phyloP scores from a whole-genome alignment of 2,329 filamentous ascomycete genomes.

The Penicillium sp. region DNA sequence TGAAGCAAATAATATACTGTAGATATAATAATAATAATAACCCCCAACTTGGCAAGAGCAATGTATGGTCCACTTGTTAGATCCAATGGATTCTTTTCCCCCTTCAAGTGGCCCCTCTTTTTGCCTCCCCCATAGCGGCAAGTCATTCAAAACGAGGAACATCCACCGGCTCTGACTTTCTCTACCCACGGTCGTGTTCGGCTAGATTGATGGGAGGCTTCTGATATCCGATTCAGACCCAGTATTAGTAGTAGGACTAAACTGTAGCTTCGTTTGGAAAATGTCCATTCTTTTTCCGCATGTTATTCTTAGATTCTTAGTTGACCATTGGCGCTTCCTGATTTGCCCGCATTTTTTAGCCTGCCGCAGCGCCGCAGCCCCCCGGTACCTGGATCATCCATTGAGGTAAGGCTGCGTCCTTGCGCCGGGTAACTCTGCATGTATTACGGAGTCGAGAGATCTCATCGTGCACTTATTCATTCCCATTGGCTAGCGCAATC shows the following conservation, averaged over 20 bases:
- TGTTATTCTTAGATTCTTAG: not conserved
- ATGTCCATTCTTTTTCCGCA: not conserved
- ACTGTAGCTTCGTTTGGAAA: not conserved
- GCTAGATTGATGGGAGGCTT: slow-evolving; percentile 1
- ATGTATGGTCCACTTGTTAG: slow-evolving; percentile 1
- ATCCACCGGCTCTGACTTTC: not conserved
- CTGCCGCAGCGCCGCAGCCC: not conserved
- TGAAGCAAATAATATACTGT: not conserved
- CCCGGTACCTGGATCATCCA: slow-evolving; percentile 14
- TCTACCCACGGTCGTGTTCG: slow-evolving; percentile 1
- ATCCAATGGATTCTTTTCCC: not conserved
- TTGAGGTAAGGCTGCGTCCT: slow-evolving; percentile 19
- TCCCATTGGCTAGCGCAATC: slow-evolving; percentile 22
- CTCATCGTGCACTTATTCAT: slow-evolving; percentile 11
- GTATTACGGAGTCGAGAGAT: slow-evolving; percentile 22
- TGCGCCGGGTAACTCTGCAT: slow-evolving; percentile 24
- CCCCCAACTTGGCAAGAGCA: not conserved
- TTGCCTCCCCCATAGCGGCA: slow-evolving; percentile 3
- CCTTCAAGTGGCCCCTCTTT: not conserved
- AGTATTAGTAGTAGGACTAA: not conserved
- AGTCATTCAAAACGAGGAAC: slow-evolving; percentile 1
- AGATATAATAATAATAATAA: not conserved
- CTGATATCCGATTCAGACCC: not conserved
- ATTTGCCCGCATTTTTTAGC: not conserved
- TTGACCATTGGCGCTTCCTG: not conserved